Conservation (phyloP, 805 yeast genomes). For the Candida silvatica region DNA sequence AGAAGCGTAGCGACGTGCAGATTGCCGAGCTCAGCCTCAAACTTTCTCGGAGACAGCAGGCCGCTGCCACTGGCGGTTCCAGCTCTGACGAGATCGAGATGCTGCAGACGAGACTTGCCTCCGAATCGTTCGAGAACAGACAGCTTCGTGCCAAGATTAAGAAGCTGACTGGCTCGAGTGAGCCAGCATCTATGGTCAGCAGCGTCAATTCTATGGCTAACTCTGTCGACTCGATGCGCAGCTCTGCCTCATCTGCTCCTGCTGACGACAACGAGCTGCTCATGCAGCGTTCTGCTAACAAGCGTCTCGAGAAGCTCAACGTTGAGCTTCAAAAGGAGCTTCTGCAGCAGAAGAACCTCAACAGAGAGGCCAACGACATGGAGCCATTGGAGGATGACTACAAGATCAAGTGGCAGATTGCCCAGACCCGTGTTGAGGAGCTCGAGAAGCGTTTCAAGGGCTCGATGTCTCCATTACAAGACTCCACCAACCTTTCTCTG, state of each 20-base stretch:
- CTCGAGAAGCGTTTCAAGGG: slow-evolving; percentile 19
- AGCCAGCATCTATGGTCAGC: slow-evolving; percentile 5
- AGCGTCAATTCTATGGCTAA: slow-evolving; percentile 1
- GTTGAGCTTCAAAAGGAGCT: slow-evolving; percentile 27
- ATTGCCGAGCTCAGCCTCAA: slow-evolving; percentile 25
- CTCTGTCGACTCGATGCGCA: background rate
- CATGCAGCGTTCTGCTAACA: slow-evolving; percentile 22
- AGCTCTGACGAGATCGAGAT: slow-evolving; percentile 37
- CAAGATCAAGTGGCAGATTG: slow-evolving; percentile 37
- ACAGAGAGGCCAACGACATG: slow-evolving; percentile 24
- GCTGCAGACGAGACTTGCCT: slow-evolving; percentile 54
- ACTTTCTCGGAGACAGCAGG: slow-evolving; percentile 15
- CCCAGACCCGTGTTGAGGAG: slow-evolving; percentile 33
- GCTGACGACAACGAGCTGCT: slow-evolving; percentile 10
- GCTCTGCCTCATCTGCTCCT: background rate
- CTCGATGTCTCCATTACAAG: slow-evolving; percentile 25
- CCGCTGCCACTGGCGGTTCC: background rate
- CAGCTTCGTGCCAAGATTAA: slow-evolving; percentile 34
- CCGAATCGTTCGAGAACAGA: slow-evolving; percentile 54
- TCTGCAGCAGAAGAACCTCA: slow-evolving; percentile 20
- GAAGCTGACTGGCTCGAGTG: slow-evolving; percentile 18
- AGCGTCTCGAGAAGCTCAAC: slow-evolving; percentile 23
- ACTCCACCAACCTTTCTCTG: slow-evolving; percentile 10
- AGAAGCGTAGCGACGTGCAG: slow-evolving; percentile 23
- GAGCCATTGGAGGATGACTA: slow-evolving; percentile 22